Evolutionary conservation across 352 stramenopile species (phyloP).

Genomic region (Albugo laibachii): DNA sequence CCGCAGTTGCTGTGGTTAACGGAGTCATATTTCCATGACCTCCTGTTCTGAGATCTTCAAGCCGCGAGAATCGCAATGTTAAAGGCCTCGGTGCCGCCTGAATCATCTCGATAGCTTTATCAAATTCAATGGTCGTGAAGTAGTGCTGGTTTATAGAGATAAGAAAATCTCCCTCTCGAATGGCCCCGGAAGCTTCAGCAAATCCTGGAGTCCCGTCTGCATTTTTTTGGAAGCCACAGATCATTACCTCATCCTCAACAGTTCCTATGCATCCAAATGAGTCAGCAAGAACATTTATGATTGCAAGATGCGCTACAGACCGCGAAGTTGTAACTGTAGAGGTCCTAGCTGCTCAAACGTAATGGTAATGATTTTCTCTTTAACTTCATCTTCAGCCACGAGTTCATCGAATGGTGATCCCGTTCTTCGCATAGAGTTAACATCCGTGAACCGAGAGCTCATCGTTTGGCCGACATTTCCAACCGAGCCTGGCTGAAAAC

Average conservation of each 20-base stretch:
- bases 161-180: slow-evolving; percentile 63
- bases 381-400: slow-evolving; percentile 43
- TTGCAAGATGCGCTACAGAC: background rate
- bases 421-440: slow-evolving; percentile 63
- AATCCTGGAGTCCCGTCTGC: slow-evolving; percentile 10
- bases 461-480: slow-evolving; percentile 2
- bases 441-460: slow-evolving; percentile 54
- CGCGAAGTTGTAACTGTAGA: slow-evolving; percentile 49
- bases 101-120: slow-evolving; percentile 59
- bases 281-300: background rate
- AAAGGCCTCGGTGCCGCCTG: slow-evolving; percentile 38
- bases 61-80: slow-evolving; percentile 63
- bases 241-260: slow-evolving; percentile 78
- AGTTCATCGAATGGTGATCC: slow-evolving; percentile 21
- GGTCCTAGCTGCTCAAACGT: slow-evolving; percentile 64
- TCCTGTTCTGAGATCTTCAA: slow-evolving; percentile 14
- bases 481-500: slow-evolving; percentile 4
- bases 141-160: slow-evolving; percentile 78
- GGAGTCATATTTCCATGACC: too few species aligned
- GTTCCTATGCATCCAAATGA: slow-evolving; percentile 14
- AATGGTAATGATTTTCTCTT: slow-evolving; percentile 78
- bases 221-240: slow-evolving; percentile 46
- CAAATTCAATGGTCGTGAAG: slow-evolving; percentile 61
- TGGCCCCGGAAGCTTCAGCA: slow-evolving; percentile 26
- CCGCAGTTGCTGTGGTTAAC: too few species aligned